Evolutionary conservation across 805 yeast species (phyloP), one percentile per base, ranked within the genome.

Genomic region (Kodamaea kaohsiungensis): DNA sequence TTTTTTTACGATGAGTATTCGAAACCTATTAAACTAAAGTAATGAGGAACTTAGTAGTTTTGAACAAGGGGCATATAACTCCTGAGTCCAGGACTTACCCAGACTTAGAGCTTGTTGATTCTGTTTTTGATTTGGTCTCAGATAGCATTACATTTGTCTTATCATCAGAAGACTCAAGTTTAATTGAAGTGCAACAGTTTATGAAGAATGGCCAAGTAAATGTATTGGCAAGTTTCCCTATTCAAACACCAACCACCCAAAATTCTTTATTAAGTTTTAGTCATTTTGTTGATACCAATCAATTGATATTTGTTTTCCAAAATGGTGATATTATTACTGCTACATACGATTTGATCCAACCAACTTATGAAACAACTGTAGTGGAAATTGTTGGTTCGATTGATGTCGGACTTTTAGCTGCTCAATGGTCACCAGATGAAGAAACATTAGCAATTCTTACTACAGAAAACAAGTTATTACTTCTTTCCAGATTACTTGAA

Each of bases 371-470:
- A 38, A 71, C 80, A 15, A 80, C 91, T 1, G 77, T 86, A 4
- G 78, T 82, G 17, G 91, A 87, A 60, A 86, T 91, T 47, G 92
- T 88, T 8, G 98, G 98, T 0, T 81, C 90, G 17, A 84, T 93
- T 25, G 97, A 91, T 63, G 81, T 79, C 35, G 93, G 92, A 0
- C 72, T 93, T 13, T 63, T 69, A 45, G 85, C 89, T 15, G 92
- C 97, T 0, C 62, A 71, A 17, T 95, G 98, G 98, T 86, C 96
- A 10, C 87, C 87, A 5, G 98, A 95, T 66, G 97, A 92, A 63
- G 98, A 95, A 68, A 82, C 91, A 0, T 72, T 93, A 51, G 84
- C 86, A 1, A 59, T 95, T 16, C 79, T 87, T 13, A 88, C 97
- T 0, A 70, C 63, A 9, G 88, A 84, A 47, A 72, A 77, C 52